Evolutionary conservation across 1,139 yeast genomes (phyloP).

Genomic region (Taphrina wiesneri): DNA sequence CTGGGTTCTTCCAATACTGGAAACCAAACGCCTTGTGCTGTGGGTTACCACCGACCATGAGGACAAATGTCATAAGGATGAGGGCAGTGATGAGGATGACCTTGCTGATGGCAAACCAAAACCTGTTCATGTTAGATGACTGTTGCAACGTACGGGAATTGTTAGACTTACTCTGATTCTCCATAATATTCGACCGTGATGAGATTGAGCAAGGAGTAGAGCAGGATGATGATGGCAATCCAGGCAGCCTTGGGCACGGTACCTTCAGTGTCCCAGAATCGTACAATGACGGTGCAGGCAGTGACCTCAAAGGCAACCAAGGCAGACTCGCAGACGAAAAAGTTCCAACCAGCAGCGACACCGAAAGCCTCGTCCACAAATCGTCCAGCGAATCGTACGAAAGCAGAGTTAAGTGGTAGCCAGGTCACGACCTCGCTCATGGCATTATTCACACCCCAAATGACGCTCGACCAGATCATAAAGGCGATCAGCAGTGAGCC

Average conservation of each 20-base stretch:
- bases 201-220: constrained; percentile 44
- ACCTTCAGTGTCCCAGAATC: constrained; percentile 57
- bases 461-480: constrained; percentile 65
- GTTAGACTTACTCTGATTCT: constrained; percentile 61
- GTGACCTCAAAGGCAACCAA: constrained; percentile 81
- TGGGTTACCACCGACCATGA: constrained; percentile 72
- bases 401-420: constrained; percentile 78
- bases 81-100: constrained; percentile 72
- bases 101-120: constrained; percentile 67
- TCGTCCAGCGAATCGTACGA: constrained; percentile 47
- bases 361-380: constrained; percentile 52
- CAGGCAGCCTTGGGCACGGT: constrained; percentile 28
- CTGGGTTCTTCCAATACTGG: constrained; percentile 85
- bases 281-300: constrained; percentile 74
- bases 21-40: constrained; percentile 54
- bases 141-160: constrained; percentile 56
- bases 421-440: constrained; percentile 86
- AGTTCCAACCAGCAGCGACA: constrained; percentile 78
- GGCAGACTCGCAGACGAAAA: constrained; percentile 86
- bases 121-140: constrained; percentile 62
- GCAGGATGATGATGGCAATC: constrained; percentile 27
- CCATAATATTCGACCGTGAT: constrained; percentile 73
- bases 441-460: constrained; percentile 67
- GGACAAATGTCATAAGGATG: constrained; percentile 64
- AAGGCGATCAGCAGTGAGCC: constrained; percentile 76